Base-by-base conservation (phyloP, 208 protist species). In the Jaenimonas drosophilae region DNA sequence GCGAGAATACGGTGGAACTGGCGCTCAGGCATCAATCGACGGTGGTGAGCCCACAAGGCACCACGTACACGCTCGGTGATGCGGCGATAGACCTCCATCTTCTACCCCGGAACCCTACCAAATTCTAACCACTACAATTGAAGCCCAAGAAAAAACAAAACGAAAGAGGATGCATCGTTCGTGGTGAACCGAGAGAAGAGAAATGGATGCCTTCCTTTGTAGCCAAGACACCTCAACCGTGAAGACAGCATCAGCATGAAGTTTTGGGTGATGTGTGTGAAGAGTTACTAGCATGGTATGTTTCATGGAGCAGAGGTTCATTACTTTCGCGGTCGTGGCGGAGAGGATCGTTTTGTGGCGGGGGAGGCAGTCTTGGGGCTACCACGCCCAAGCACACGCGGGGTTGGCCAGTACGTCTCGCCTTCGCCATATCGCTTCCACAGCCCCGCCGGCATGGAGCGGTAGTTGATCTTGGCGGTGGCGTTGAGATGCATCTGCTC, bases 1-100 rank as follows among this genome's bases (percentile, higher is more conserved):
- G 83, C 88, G 12, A 95, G 63, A 37, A 95, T 91, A 59, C 88
- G 83, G 34, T 95, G 82, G 43, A 88, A 89, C 59, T 95, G 88
- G 0, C 88, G 67, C 61, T 95, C 83, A 0, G 88, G 71, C 80
- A 95, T 86, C 25, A 95, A 74, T 16, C 88, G 76, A 26, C 88
- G 74, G 55, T 95, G 88, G 51, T 95, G 88, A 2, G 88, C 88
- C 84, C 88, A 95, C 21, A 95, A 54, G 20, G 88, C 82, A 19
- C 88, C 88, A 24, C 83, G 79, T 43, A 95, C 83, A 26, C 83
- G 73, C 64, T 95, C 73, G 3, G 79, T 78, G 52, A 95, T 92
- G 49, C 88, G 83, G 14, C 77, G 52, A 47, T 95, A 95, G 19
- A 92, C 78, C 57, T 95, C 83, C 88, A 95, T 94, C 0, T n/a